Percentiles rank a stretch among this genome's conserved stretches.
Conservation (phyloP, 2,329 filamentous ascomycete genomes). For the Chaetomium strumarium region DNA sequence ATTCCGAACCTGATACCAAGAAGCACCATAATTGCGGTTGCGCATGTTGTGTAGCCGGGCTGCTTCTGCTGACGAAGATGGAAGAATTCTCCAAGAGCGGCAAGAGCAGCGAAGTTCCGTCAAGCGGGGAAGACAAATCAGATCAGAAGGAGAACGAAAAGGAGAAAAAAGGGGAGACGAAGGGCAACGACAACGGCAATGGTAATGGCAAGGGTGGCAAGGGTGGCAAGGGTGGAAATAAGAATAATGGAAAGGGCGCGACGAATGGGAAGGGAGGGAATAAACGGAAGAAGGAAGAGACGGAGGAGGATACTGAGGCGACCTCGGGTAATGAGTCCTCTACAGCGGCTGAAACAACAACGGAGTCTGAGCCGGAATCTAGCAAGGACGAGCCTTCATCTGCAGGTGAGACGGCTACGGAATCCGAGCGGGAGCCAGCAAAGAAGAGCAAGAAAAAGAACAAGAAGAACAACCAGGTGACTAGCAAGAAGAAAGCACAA, state of each 20-base stretch:
- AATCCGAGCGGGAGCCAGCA: not conserved
- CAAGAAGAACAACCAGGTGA: not conserved
- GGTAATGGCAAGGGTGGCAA: not conserved
- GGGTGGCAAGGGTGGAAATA: conserved; percentile 1
- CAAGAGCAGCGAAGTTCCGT: conserved; percentile 2
- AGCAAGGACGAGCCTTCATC: not conserved
- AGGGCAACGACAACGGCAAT: not conserved
- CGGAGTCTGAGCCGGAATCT: conserved; percentile 8
- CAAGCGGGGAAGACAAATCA: not conserved
- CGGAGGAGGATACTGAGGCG: conserved; percentile 6
- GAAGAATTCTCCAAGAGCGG: conserved; percentile 19
- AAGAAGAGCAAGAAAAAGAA: conserved; percentile 1
- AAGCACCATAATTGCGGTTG: conserved; percentile 33
- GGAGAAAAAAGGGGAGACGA: conserved; percentile 4
- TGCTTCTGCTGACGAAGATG: conserved; percentile 25
- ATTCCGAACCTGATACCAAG: conserved; percentile 2
- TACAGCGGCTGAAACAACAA: not conserved
- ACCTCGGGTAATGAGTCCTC: not conserved
- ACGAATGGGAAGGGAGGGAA: not conserved
- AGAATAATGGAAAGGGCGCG: conserved; percentile 3
- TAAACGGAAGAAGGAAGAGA: not conserved
- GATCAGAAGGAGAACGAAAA: not conserved
- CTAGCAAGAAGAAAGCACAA: not conserved
- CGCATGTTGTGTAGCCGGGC: conserved; percentile 27
- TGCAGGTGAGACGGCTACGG: not conserved